Base-by-base conservation (phyloP, 2,329 filamentous ascomycete genomes). In the Moelleriella libera region DNA sequence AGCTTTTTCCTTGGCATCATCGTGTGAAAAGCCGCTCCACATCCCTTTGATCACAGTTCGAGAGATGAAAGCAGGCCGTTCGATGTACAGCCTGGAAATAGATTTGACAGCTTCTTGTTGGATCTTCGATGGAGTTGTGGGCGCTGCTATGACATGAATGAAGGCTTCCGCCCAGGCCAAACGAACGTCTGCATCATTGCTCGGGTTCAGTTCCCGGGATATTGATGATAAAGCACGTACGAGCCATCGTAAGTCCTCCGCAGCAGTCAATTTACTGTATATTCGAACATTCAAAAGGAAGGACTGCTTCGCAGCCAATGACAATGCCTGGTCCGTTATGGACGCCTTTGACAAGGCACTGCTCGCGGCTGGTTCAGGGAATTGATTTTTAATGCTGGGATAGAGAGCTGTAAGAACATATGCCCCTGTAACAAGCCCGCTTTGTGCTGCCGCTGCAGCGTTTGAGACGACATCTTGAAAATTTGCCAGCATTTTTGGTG, bases 211-310 rank as follows among this genome's bases (percentile, higher is more conserved):
- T 14, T 71, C 68, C 12, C 70, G 61, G 12, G 80, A 74, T 12
- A 83, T 66, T 30, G 80, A 75, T 12, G 75, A 68, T 45, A 97
- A 68, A 31, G 88, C 83, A 53, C 80, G 77, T 41, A 82, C 69
- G 46, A 86, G 75, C 86, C 92, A 96, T 47, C 69, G 71, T 21
- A 88, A 69, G 56, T 98, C 92, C 47, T 89, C 85, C 48, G 83
- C 80, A 1, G 72, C 67, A 2, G 75, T 72, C 29, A 95, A 58
- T 59, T 95, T 96, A 39, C 82, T 81, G 64, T 92, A 97, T 5
- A 95, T 78, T 51, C 85, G 83, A 34, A 84, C 76, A 57, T 86
- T 95, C 5, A 97, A 72, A 21, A 97, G 69, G 61, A 94, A 92
- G 0, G 90, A 94, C 11, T 85, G 82, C 61, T 94, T 95, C 0